Percentiles rank a stretch among this genome's conserved stretches.
Evolutionary conservation across 2,329 filamentous ascomycete species (phyloP).

Genomic region (Neonectria faginata): DNA sequence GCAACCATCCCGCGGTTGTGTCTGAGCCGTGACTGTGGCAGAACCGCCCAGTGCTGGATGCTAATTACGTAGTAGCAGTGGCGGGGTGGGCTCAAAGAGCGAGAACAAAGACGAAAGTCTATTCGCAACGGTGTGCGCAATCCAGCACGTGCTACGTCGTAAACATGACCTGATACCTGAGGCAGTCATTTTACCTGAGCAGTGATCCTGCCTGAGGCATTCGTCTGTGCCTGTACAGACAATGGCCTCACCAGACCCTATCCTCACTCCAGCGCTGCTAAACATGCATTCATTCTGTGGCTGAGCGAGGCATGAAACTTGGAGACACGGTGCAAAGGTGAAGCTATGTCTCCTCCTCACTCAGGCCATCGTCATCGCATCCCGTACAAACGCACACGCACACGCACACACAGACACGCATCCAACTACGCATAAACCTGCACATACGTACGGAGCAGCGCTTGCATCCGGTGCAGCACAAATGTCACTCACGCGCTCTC

Average conservation of each 20-base stretch:
- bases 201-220: not conserved
- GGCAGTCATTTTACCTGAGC: conserved; percentile 1
- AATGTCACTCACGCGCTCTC: conserved; percentile 17
- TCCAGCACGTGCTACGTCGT: conserved; percentile 2
- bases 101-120: conserved; percentile 14
- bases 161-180: conserved; percentile 1
- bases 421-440: not conserved
- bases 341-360: not conserved
- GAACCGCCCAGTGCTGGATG: not conserved
- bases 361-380: conserved; percentile 9
- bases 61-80: not conserved
- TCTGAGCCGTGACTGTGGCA: conserved; percentile 9
- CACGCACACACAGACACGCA: not conserved
- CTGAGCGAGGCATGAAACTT: not conserved
- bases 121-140: conserved; percentile 11
- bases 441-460: conserved; percentile 9
- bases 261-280: not conserved
- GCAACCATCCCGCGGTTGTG: conserved; percentile 9
- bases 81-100: conserved; percentile 7
- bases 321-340: not conserved
- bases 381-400: conserved; percentile 4
- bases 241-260: conserved; percentile 5
- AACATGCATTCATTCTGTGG: not conserved
- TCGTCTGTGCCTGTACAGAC: not conserved
- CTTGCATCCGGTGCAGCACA: conserved; percentile 17